A percentile compares a stretch with the other conserved stretches of the same genome.
Conservation (phyloP, 352 stramenopile species). For the Phytophthora sp. region DNA sequence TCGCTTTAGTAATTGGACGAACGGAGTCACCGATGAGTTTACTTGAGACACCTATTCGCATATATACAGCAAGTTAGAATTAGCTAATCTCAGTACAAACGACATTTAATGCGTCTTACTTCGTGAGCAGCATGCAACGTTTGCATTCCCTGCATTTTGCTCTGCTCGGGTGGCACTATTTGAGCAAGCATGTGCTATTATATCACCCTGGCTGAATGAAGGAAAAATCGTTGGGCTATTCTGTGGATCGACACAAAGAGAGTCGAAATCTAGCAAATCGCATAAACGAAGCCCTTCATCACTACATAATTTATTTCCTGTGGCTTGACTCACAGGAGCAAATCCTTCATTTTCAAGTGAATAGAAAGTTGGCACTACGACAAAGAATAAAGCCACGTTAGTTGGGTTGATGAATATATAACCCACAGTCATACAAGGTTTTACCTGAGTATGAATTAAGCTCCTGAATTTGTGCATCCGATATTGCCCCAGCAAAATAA, state of each 20-base stretch:
- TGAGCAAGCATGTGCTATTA: constrained; percentile 4
- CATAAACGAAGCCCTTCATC: constrained; percentile 41
- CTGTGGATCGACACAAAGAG: constrained; percentile 27
- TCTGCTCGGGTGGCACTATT: constrained; percentile 15
- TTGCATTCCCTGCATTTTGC: constrained; percentile 29
- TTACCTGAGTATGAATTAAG: constrained; percentile 53
- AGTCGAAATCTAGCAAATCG: constrained; percentile 45
- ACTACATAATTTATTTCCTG: constrained; percentile 30
- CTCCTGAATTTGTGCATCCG: constrained; percentile 37
- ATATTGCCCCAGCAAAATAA: constrained; percentile 47
- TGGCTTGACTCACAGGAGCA: background rate
- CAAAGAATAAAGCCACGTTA: background rate
- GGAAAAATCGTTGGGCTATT: constrained; percentile 19
- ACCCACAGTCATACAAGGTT: too few relatives aligned
- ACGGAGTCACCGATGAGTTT: constrained; percentile 26
- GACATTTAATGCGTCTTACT: too few relatives aligned
- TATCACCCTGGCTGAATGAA: constrained; percentile 16
- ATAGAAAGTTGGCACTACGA: constrained; percentile 29
- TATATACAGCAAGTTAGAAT: background rate
- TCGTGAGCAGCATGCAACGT: constrained; percentile 51
- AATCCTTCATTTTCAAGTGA: background rate
- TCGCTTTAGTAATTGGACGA: constrained; percentile 5
- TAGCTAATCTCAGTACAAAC: too few relatives aligned
- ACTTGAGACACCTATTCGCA: constrained; percentile 8
- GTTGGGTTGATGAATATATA: background rate